phyloP scores from a whole-genome alignment of 2,329 filamentous ascomycete species.

The Hypoxylon sp. region DNA sequence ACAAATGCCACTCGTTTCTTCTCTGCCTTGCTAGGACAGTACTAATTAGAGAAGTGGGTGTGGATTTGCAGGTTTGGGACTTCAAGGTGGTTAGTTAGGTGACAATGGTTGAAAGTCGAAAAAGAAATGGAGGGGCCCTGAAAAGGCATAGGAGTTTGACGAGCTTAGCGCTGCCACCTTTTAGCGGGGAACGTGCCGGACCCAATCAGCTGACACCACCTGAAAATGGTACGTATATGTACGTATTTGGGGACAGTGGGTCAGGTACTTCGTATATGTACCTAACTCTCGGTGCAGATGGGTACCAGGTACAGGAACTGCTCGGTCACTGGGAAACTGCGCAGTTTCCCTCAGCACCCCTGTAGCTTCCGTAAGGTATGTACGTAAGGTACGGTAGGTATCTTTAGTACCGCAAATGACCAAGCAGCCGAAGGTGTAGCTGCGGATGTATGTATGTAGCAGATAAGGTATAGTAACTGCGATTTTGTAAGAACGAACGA shows the following conservation, averaged over 20 bases:
- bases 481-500: slow-evolving; percentile 30
- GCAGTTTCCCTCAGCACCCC: slow-evolving; percentile 5
- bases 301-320: too few relatives aligned
- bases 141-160: slow-evolving; percentile 41
- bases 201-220: slow-evolving; percentile 50
- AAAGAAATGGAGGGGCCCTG: slow-evolving; percentile 42
- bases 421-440: neutral
- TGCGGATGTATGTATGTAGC: too few relatives aligned
- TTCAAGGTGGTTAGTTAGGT: slow-evolving; percentile 32
- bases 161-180: slow-evolving; percentile 49
- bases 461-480: slow-evolving; percentile 13
- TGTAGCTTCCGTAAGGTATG: slow-evolving; percentile 5
- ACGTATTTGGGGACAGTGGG: neutral
- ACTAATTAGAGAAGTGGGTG: slow-evolving; percentile 18
- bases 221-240: slow-evolving; percentile 27
- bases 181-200: slow-evolving; percentile 23
- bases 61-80: slow-evolving; percentile 15
- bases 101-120: slow-evolving; percentile 35
- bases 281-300: too few relatives aligned
- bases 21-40: slow-evolving; percentile 15
- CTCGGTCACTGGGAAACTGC: neutral
- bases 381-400: neutral
- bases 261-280: neutral
- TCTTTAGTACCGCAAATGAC: slow-evolving; percentile 2
- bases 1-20: slow-evolving; percentile 11